Base-by-base conservation (phyloP, 2,329 filamentous ascomycete genomes). In the Trichoderma cornu-damae region DNA sequence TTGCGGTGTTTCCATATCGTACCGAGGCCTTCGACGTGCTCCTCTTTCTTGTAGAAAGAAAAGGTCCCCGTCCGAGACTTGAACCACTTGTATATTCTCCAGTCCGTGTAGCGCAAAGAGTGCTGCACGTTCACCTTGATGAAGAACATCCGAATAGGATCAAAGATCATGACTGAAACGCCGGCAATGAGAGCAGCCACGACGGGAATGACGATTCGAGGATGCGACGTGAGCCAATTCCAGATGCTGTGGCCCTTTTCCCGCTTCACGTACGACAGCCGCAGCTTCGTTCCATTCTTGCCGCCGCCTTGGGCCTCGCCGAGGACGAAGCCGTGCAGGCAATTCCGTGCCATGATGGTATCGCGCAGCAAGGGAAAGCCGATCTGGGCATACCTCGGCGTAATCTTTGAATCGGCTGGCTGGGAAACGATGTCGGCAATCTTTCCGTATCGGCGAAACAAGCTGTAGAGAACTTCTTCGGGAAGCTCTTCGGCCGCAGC, bases 61-160 rank as follows among this genome's bases (percentile, higher is more conserved):
- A 91, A 79, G 35, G 86, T 81, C 53, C 87, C 85, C 0, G 82
- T 69, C 55, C 71, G 71, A 18, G 71, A 70, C 67, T 87, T 87
- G 67, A 96, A 82, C 93, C 91, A 96, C 60, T 86, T 83, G 71
- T 90, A 89, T 14, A 92, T 66, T 46, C 75, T 79, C 66, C 85
- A 93, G 60, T 94, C 85, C 43, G 84, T 85, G 30, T 94, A 76
- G 58, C 88, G 83, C 60, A 94, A 84, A 0, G 86, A 84, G 46
- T 86, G 82, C 30, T 91, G 90, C 50, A 99, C 86, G 68, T 96
- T 91, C 3, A 87, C 80, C 67, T 90, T 90, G 73, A 97, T 89
- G 66, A 95, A 96, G 68, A 95, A 94, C 0, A 91, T 92, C 43
- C 94, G 85, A 58, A 99, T 92, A 0, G 94, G 94, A 65, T 99